A percentile compares a stretch with the other conserved stretches of the same genome.
These are phyloP conservation scores for Ilex asprella DNA, from an alignment of 257 asterid species.

Conservation along the genomic window DNA sequence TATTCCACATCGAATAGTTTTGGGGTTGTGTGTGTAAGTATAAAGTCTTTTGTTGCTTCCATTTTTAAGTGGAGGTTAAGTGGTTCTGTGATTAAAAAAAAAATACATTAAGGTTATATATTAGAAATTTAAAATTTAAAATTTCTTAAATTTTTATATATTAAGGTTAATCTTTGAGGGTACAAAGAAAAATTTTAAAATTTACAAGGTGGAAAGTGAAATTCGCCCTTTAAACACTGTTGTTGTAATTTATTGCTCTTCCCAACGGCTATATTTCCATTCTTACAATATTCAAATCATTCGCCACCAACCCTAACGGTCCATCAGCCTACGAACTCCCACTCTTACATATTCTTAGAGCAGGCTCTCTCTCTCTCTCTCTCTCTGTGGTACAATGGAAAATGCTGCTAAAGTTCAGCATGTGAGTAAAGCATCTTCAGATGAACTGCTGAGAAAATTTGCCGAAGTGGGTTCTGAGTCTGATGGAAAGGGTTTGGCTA, in stretches of 20 bases:
- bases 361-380: not conserved
- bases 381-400: conserved; percentile 24
- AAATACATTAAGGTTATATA: no score
- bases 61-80: no score
- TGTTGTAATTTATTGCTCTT: not conserved
- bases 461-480: conserved; percentile 53
- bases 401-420: conserved; percentile 47
- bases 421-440: conserved; percentile 71
- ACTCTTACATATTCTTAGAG: not conserved
- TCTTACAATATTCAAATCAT: not conserved
- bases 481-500: conserved; percentile 21
- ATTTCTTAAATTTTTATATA: no score
- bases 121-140: no score
- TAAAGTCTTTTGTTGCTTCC: no score
- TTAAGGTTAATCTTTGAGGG: no score
- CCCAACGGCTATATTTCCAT: conserved; percentile 10
- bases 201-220: no score
- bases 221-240: no score
- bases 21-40: no score
- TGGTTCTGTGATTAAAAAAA: no score
- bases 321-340: not conserved
- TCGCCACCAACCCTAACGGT: conserved; percentile 10
- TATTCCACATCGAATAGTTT: no score
- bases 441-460: conserved; percentile 72
- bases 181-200: no score